Evolutionary conservation across 1,284 basidiomycete genomes (phyloP).

Genomic region (Microbotryum silenes-acaulis): DNA sequence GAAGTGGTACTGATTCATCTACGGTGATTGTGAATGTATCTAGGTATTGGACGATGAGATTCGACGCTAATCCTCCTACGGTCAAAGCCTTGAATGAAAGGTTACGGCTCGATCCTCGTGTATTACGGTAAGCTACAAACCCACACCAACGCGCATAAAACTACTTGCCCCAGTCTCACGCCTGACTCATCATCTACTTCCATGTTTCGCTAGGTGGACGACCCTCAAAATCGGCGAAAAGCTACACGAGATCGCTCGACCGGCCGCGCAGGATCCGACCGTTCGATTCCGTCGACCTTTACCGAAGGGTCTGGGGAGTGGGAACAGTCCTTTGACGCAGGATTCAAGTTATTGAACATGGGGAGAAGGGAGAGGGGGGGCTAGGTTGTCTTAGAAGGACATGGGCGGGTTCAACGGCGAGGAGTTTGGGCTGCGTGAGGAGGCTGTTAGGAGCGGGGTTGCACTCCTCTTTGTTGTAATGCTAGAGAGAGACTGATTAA

Average conservation of each 20-base stretch:
- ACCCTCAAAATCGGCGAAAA: slow-evolving; percentile 26
- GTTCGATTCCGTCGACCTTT: slow-evolving; percentile 5
- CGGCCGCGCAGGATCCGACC: slow-evolving; percentile 7
- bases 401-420: too few relatives aligned
- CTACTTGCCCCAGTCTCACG: neutral
- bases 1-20: neutral
- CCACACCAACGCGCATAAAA: too few relatives aligned
- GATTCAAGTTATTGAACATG: too few relatives aligned
- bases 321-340: too few relatives aligned
- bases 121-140: slow-evolving; percentile 25
- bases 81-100: slow-evolving; percentile 29
- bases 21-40: neutral
- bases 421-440: too few relatives aligned
- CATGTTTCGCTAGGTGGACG: slow-evolving; percentile 19
- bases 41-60: slow-evolving; percentile 35
- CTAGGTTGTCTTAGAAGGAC: too few relatives aligned
- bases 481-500: too few relatives aligned
- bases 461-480: too few relatives aligned
- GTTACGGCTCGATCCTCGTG: slow-evolving; percentile 33
- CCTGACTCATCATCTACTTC: neutral
- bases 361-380: too few relatives aligned
- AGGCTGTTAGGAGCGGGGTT: too few relatives aligned
- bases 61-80: slow-evolving; percentile 35
- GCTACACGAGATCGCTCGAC: slow-evolving; percentile 12
- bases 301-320: too few relatives aligned